These are phyloP conservation scores for Stephanodiscus minutulus DNA, from an alignment of 108 stramenopile species.

Conservation along the genomic window DNA sequence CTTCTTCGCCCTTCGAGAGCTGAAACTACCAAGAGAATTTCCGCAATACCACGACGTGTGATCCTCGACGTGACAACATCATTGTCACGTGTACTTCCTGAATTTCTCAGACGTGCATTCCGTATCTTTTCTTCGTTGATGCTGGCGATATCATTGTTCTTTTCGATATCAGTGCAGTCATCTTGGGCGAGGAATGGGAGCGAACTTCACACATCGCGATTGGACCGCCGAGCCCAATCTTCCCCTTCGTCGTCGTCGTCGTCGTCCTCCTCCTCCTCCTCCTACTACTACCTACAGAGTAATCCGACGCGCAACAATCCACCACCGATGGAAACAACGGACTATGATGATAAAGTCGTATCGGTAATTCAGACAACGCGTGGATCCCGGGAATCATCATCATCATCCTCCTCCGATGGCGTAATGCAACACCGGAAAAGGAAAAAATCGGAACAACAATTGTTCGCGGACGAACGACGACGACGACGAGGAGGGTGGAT, in stretches of 20 bases:
- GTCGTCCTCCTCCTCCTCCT: no score
- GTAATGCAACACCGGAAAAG: no score
- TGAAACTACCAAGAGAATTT: background rate
- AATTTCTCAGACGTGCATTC: background rate
- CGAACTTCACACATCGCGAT: background rate
- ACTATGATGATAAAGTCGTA: background rate
- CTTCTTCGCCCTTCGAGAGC: background rate
- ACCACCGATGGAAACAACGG: background rate
- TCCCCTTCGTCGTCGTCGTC: background rate
- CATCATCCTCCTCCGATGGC: no score
- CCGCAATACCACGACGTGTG: background rate
- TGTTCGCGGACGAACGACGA: no score
- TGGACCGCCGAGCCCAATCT: background rate
- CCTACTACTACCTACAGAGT: slow-evolving; percentile 19
- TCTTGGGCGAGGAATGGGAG: background rate
- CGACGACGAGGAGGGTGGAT: no score
- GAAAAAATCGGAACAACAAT: no score
- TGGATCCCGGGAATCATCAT: background rate
- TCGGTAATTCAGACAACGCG: background rate
- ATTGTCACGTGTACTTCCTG: background rate
- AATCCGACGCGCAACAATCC: background rate
- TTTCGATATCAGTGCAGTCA: background rate
- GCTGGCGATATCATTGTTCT: background rate
- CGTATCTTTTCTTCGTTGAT: background rate
- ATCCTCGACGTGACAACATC: background rate